Evolutionary conservation across 1,284 basidiomycete species (phyloP), one percentile per base, ranked within the genome.

Genomic region (Anthracocystis setariae): DNA sequence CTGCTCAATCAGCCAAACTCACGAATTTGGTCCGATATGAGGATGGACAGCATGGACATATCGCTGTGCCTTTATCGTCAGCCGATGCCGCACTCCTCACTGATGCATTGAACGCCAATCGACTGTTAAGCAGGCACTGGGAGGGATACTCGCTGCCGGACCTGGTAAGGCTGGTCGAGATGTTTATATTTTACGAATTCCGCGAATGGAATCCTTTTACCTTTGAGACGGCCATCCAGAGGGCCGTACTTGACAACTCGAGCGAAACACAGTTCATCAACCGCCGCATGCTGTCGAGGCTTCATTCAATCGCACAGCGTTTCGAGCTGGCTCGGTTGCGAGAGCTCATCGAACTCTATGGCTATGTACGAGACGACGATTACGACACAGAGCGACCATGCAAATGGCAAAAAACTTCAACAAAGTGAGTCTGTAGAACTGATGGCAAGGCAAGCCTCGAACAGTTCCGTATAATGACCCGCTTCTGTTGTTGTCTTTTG

Each of bases 351-450:
- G 48, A 40, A 21, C 37, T 23, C 8, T 20, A 39, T 15, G 37
- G 37, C 12, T 24, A 13, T 17, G 13, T 21, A n/a, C 10, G 1
- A 3, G 18, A n/a, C 1, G 38, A 32, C 18, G 3, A 39, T 15
- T 40, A 40, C 38, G 48, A 50, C 9, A 18, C 12, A 18, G 20
- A 20, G 10, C 35, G 37, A 20, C 48, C 27, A 21, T 24, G 48
- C 17, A 50, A 50, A 33, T 48, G 46, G 46, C 46, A 25, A n/a
- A 48, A 48, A 33, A 10, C 38, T 17, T 48, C 46, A 4, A 21
- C 46, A 7, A 37, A 38, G 46, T 47, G 21, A 47, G 46, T 48
- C 21, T 25, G 21, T 20, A 29, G 12, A 12, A 12, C 12, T 5
- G 29, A 29, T 12, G 12, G 29, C 5, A 29, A 29, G 29, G 5